Evolutionary conservation across 1,284 basidiomycete genomes (phyloP).

Genomic region (Coriolopsis trogii): DNA sequence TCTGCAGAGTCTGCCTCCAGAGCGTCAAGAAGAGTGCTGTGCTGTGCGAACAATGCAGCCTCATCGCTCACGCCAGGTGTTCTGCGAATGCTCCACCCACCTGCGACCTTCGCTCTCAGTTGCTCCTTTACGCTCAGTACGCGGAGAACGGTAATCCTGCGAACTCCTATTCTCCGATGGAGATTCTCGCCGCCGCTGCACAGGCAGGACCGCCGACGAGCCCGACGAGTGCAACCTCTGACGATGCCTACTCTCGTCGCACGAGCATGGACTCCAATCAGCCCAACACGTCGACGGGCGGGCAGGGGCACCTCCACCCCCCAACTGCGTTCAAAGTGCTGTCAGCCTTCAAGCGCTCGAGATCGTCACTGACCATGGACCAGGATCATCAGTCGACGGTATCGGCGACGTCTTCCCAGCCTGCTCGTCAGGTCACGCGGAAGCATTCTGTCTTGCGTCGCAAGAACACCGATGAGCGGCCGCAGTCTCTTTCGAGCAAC

Average conservation of each 20-base stretch:
- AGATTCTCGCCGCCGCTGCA: constrained; percentile 43
- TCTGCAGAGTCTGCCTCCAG: constrained; percentile 82
- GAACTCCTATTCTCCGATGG: constrained; percentile 55
- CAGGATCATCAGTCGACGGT: constrained; percentile 28
- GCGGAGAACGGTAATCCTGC: constrained; percentile 63
- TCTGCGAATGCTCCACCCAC: constrained; percentile 72
- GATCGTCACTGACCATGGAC: constrained; percentile 41
- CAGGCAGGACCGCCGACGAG: constrained; percentile 41
- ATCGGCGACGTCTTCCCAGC: constrained; percentile 24
- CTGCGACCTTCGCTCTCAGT: constrained; percentile 82
- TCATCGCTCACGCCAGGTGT: constrained; percentile 87
- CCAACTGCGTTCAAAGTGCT: constrained; percentile 68
- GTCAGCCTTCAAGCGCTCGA: constrained; percentile 64
- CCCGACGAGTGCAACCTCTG: constrained; percentile 54
- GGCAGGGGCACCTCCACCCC: constrained; percentile 36
- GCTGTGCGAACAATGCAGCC: constrained; percentile 86
- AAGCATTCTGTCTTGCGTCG: constrained; percentile 38
- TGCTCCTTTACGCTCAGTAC: constrained; percentile 71
- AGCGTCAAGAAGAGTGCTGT: constrained; percentile 87
- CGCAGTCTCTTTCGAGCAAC: constrained; percentile 38
- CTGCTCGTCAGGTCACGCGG: constrained; percentile 25
- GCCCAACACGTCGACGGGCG: constrained; percentile 26
- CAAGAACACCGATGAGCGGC: constrained; percentile 31
- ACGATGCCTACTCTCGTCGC: constrained; percentile 48
- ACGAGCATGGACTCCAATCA: constrained; percentile 53